Conservation (phyloP, 2,329 filamentous ascomycete species). For the Leptographium procerum region DNA sequence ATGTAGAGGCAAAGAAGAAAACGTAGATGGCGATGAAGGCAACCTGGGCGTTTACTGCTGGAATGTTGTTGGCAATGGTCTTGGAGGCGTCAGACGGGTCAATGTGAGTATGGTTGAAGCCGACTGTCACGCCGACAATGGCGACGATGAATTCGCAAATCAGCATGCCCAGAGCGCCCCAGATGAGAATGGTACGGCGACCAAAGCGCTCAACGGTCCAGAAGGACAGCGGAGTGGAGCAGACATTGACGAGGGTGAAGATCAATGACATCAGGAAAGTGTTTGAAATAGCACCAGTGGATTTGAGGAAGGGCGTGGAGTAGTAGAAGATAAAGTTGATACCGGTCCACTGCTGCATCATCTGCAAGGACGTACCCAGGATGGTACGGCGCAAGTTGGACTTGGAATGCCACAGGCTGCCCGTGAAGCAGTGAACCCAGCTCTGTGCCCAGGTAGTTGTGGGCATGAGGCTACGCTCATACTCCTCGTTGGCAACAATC, state of each 20-base stretch:
- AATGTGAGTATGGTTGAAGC: conserved; percentile 36
- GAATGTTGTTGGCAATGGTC: conserved; percentile 38
- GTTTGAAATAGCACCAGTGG: conserved; percentile 63
- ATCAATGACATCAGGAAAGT: conserved; percentile 75
- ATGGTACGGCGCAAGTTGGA: conserved; percentile 61
- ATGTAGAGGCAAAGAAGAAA: conserved; percentile 83
- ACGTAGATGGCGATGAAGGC: conserved; percentile 88
- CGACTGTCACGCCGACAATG: conserved; percentile 57
- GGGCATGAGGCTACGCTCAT: conserved; percentile 62
- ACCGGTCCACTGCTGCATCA: conserved; percentile 76
- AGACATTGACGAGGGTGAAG: conserved; percentile 80
- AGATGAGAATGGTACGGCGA: conserved; percentile 68
- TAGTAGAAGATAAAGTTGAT: conserved; percentile 88
- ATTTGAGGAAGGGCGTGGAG: conserved; percentile 74
- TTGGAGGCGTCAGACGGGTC: conserved; percentile 29
- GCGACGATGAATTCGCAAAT: conserved; percentile 80
- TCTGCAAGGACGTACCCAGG: conserved; percentile 61
- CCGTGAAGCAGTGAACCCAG: conserved; percentile 59
- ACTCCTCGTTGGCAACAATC: conserved; percentile 81
- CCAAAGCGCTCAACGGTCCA: conserved; percentile 74
- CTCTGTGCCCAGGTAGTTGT: conserved; percentile 50
- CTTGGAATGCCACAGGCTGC: conserved; percentile 49
- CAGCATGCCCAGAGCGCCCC: conserved; percentile 71
- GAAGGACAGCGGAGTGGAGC: conserved; percentile 78
- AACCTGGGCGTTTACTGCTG: conserved; percentile 59